Percentiles rank a stretch among this genome's conserved stretches.
phyloP scores from a whole-genome alignment of 441 rosid genomes.

The Breynia disticha region DNA sequence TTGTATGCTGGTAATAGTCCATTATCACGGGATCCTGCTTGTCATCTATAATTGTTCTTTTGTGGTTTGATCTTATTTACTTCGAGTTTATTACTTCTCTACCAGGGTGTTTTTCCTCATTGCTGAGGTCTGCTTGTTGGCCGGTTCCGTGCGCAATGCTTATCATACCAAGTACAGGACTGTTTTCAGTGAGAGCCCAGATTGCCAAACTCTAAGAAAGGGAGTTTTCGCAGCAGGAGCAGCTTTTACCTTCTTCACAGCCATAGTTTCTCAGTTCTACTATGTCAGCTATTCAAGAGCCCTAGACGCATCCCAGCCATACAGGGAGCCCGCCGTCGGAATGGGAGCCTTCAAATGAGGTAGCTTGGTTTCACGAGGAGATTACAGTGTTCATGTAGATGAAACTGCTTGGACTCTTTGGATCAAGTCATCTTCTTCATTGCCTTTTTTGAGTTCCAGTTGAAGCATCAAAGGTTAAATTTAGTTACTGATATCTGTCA shows the following conservation, averaged over 20 bases:
- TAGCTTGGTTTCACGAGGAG: not conserved
- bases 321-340: constrained; percentile 49
- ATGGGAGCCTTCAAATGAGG: constrained; percentile 69
- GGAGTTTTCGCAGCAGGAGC: constrained; percentile 90
- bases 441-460: constrained; percentile 11
- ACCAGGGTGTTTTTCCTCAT: constrained; percentile 80
- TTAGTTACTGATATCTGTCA: constrained; percentile 10
- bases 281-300: constrained; percentile 57
- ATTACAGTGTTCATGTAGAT: not conserved
- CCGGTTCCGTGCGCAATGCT: constrained; percentile 77
- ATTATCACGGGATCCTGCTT: no score
- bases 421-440: constrained; percentile 12
- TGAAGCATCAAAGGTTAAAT: constrained; percentile 12
- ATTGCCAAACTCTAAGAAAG: constrained; percentile 57
- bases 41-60: no score
- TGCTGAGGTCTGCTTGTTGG: constrained; percentile 72
- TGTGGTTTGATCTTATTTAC: not conserved
- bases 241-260: constrained; percentile 57
- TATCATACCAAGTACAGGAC: constrained; percentile 81
- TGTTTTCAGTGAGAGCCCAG: constrained; percentile 20
- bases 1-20: constrained; percentile 55
- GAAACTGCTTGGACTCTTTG: constrained; percentile 5
- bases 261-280: constrained; percentile 61
- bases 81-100: not conserved
- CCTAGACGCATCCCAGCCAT: constrained; percentile 26